Base-by-base conservation (phyloP, 768 basidiomycete genomes). In the Sporobolomyces pararoseus region DNA sequence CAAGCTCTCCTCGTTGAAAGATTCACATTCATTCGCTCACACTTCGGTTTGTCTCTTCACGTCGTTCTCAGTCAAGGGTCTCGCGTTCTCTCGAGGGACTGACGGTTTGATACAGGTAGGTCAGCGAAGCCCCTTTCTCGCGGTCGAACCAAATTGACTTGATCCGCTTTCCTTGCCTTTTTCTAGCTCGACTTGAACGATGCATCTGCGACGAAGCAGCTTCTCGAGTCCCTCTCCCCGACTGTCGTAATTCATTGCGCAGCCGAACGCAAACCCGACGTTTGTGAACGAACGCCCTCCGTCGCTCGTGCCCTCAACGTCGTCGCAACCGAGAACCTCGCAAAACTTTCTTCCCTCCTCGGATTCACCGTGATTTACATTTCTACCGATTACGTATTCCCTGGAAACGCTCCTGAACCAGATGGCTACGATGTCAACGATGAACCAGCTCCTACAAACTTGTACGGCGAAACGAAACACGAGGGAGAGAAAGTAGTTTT, bases 371-470 rank as follows among this genome's bases (percentile, higher is more conserved):
- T 99, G 51, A 83, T 99, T 52, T 94, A 93, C 80, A 92, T 99
- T 74, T 95, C 92, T 9, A 97, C 93, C 42, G 91, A 99, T 80
- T 97, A 97, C 80, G 92, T 99, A 21, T 98, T 98, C 77, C 91
- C 94, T 72, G 95, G 95, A 2, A 87, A 84, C n/a, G 86, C 87
- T 1, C 91, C 95, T 4, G n/a, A n/a, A n/a, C 92, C 93, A 0
- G 6, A 21, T 6, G 75, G 76, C 9, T 99, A 99, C 81, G 83
- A 84, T 9, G 88, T 91, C 0, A 82, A 83, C 10, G 86, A 88
- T 19, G 76, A 79, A 37, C 85, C 90, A 17, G 90, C 92, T 77
- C 95, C 95, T 1, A 80, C 97, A 42, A 89, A 99, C 63, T 81
- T 89, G 21, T 99, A 99, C 77, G 95, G 91, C 2, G 80, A 84